phyloP scores from a whole-genome alignment of 257 asterid species.

The Orobanche coerulescens region DNA sequence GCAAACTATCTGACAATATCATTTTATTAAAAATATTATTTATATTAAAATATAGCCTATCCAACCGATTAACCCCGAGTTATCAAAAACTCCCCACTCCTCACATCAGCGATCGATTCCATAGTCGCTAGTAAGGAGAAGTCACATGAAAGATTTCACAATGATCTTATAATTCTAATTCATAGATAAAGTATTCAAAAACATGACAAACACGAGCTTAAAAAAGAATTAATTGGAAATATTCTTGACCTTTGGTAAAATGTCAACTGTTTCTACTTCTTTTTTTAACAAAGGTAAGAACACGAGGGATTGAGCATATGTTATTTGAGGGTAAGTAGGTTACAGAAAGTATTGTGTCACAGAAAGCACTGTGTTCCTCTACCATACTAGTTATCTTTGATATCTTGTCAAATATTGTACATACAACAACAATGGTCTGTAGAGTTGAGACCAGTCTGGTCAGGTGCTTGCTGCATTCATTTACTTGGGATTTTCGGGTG shows the following conservation, averaged over 20 bases:
- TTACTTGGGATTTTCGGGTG: background rate
- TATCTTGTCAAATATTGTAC: background rate
- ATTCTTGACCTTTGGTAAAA: background rate
- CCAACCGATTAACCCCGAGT: no score
- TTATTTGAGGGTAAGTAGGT: background rate
- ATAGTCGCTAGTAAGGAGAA: background rate
- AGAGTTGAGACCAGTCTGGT: background rate
- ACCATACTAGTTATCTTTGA: background rate
- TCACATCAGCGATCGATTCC: no score
- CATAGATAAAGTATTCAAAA: background rate
- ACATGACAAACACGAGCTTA: background rate
- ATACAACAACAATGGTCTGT: background rate
- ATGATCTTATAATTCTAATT: background rate
- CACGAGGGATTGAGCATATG: background rate
- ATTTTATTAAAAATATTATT: no score
- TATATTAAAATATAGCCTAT: no score
- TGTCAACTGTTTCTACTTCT: background rate
- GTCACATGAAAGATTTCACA: background rate
- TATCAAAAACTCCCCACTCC: no score
- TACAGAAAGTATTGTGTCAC: no score
- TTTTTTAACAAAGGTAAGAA: background rate
- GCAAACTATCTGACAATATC: no score
- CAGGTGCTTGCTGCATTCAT: background rate
- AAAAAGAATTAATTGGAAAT: background rate
- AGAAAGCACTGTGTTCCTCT: background rate